Evolutionary conservation across 2,329 filamentous ascomycete genomes (phyloP).

Genomic region (Aspergillus fructus): DNA sequence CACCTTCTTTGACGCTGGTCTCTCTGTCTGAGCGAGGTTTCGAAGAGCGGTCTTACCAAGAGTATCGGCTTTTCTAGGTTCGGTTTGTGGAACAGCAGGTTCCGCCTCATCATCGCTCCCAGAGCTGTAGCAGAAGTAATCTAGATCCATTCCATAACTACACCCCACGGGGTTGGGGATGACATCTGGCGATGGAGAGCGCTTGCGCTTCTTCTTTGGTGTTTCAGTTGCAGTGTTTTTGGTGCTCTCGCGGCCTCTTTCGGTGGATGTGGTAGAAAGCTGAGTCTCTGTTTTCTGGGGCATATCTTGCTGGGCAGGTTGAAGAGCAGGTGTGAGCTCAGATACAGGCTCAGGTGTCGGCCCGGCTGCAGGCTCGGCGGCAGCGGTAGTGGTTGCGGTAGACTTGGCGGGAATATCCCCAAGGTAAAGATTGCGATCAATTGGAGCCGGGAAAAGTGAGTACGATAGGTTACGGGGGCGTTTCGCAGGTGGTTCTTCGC

Average conservation of each 20-base stretch:
- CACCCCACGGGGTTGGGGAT: conserved; percentile 43
- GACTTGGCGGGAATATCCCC: conserved; percentile 13
- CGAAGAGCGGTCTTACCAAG: conserved; percentile 16
- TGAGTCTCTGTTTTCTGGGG: conserved; percentile 1
- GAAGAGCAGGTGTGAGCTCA: background rate
- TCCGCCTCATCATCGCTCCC: conserved; percentile 32
- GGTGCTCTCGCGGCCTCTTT: conserved; percentile 6
- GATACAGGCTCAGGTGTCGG: no score
- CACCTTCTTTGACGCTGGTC: conserved; percentile 29
- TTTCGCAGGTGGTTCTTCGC: conserved; percentile 18
- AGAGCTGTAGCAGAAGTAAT: conserved; percentile 38
- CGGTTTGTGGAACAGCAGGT: conserved; percentile 6
- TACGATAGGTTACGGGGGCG: conserved; percentile 23
- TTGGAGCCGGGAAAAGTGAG: conserved; percentile 28
- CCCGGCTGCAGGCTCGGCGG: background rate
- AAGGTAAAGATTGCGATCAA: conserved; percentile 24
- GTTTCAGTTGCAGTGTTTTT: conserved; percentile 1
- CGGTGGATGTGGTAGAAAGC: background rate
- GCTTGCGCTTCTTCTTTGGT: conserved; percentile 38
- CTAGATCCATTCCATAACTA: conserved; percentile 42
- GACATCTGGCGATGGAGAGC: conserved; percentile 38
- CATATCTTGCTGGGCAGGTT: background rate
- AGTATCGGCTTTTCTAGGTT: conserved; percentile 10
- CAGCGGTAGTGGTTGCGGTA: background rate
- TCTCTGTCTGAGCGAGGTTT: conserved; percentile 19